These are phyloP conservation scores for Exophiala xenobiotica DNA, from an alignment of 2,329 filamentous ascomycete species.

Conservation along the genomic window DNA sequence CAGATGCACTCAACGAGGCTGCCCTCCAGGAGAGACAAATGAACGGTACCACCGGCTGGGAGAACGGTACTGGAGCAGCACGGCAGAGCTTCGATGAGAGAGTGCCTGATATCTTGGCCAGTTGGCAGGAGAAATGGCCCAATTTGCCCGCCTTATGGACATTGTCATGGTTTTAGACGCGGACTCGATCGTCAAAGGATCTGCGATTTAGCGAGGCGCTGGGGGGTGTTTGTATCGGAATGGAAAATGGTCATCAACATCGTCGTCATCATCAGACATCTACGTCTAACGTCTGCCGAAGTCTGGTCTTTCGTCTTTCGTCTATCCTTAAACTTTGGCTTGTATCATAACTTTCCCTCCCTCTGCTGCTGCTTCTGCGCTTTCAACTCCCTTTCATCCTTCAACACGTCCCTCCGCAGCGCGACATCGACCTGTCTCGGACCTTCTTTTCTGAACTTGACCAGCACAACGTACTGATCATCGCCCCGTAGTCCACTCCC, in stretches of 20 bases:
- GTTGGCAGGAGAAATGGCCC: constrained; percentile 95
- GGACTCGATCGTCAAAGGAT: neutral
- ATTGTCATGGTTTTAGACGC: constrained; percentile 78
- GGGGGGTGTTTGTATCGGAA: constrained; percentile 11
- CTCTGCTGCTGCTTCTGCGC: neutral
- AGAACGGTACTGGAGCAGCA: constrained; percentile 64
- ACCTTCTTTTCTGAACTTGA: constrained; percentile 57
- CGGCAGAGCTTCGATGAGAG: constrained; percentile 83
- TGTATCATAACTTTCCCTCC: neutral
- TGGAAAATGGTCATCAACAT: no score
- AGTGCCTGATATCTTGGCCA: constrained; percentile 85
- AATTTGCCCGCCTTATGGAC: constrained; percentile 91
- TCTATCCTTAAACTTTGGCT: no score
- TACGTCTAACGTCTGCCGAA: no score
- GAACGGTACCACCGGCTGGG: constrained; percentile 65
- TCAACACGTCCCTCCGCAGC: constrained; percentile 49
- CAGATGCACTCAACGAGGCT: constrained; percentile 76
- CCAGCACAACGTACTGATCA: constrained; percentile 56
- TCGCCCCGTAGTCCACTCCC: constrained; percentile 50
- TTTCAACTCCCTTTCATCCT: constrained; percentile 33
- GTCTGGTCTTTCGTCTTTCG: no score
- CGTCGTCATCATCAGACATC: no score
- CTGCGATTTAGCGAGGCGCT: constrained; percentile 22
- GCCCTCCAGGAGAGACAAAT: constrained; percentile 73
- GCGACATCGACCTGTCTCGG: constrained; percentile 56